phyloP scores from a whole-genome alignment of 331 rosid genomes.

The Quercus phellos region DNA sequence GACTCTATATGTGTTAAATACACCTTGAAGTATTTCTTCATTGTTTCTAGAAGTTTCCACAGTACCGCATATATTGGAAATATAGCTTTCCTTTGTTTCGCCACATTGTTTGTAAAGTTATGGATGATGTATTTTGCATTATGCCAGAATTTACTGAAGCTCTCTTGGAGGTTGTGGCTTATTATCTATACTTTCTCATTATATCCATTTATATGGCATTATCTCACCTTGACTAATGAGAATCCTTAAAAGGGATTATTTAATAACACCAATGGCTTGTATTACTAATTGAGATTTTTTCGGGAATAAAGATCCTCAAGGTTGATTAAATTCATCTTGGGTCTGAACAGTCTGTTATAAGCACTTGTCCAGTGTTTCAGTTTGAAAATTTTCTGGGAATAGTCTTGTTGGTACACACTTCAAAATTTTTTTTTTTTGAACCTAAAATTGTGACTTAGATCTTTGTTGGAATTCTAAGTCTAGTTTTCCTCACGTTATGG shows the following conservation, averaged over 20 bases:
- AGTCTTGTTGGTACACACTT: conserved; percentile 1
- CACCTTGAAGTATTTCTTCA: neutral
- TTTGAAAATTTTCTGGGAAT: neutral
- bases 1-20: neutral
- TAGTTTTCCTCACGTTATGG: conserved; percentile 6
- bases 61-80: neutral
- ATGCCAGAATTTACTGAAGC: neutral
- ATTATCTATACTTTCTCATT: neutral
- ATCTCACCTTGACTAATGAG: neutral
- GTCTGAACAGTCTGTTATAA: neutral
- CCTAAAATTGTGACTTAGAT: neutral
- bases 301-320: neutral
- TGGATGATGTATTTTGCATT: too few relatives aligned
- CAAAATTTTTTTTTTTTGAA: neutral
- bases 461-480: neutral
- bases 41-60: neutral
- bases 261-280: neutral
- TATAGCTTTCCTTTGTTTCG: neutral
- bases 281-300: neutral
- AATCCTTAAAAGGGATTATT: neutral
- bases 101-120: neutral
- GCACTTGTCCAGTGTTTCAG: conserved; percentile 11
- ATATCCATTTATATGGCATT: neutral
- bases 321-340: neutral
- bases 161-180: neutral